Evolutionary conservation across 768 basidiomycete species (phyloP).

Genomic region (Hericium rajendrae): DNA sequence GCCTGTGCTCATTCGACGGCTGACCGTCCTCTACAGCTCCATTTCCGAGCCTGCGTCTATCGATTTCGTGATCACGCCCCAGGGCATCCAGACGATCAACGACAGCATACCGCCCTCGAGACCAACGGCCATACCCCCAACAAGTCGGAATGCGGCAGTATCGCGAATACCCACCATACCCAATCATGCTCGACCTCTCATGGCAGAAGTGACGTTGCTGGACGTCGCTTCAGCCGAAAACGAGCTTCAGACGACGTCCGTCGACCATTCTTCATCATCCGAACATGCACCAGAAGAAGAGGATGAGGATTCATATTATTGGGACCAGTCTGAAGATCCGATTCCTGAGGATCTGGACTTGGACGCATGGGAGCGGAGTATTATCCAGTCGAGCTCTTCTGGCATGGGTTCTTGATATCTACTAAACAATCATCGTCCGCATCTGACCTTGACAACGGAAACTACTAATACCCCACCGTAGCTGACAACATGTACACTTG

Average conservation of each 20-base stretch:
- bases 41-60: slow-evolving; percentile 45
- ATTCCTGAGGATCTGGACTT: neutral
- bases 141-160: too few relatives aligned
- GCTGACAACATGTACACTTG: too few relatives aligned
- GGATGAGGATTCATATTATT: slow-evolving; percentile 11
- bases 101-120: neutral
- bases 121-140: too few relatives aligned
- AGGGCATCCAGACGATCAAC: slow-evolving; percentile 36
- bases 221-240: slow-evolving; percentile 9
- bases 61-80: slow-evolving; percentile 64
- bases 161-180: too few relatives aligned
- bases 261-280: neutral
- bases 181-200: too few relatives aligned
- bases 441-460: too few relatives aligned
- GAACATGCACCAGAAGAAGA: slow-evolving; percentile 4
- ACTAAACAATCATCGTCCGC: too few relatives aligned
- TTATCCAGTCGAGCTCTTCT: neutral
- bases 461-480: too few relatives aligned
- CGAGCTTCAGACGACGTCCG: neutral
- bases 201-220: slow-evolving; percentile 7
- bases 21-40: slow-evolving; percentile 74
- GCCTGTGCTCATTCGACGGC: slow-evolving; percentile 50
- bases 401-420: too few relatives aligned
- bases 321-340: slow-evolving; percentile 11
- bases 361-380: neutral